Base-by-base conservation (phyloP, 2,329 filamentous ascomycete genomes). In the Colletotrichum tropicicola region DNA sequence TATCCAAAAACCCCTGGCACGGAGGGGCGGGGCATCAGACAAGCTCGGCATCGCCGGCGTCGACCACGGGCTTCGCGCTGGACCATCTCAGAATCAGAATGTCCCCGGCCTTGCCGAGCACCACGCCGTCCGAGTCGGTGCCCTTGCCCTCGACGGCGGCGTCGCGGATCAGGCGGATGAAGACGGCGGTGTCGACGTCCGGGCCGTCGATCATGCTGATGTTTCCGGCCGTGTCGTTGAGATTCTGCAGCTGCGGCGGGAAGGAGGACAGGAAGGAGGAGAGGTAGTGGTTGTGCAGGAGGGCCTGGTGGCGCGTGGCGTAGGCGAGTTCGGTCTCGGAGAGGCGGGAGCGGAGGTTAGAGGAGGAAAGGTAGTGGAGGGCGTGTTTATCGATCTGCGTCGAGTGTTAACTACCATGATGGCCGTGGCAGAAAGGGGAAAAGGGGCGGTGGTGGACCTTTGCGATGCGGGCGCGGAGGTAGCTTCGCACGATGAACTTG, bases 121-220 rank as follows among this genome's bases (percentile, higher is more conserved):
- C 74, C 65, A 80, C 75, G 76, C 83, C 79, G 80, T 92, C 90
- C 68, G 77, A 82, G 68, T 92, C 89, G 8, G 89, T 89, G 12
- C 90, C 90, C 67, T 84, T 83, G 6, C 89, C 85, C 61, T 83
- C 80, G 12, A 89, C 85, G 5, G 86, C 80, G 3, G 83, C 80
- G 72, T 91, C 88, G 57, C 82, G 84, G 56, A 94, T 78, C 51
- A 92, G 84, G 66, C 95, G 84, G 41, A 94, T 89, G 77, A 99
- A 98, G 2, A 98, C 94, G 7, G 93, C 93, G 2, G 87, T 85
- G 66, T 96, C 92, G 49, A 89, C 80, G 75, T 98, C 96, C 0
- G 96, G 96, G 2, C 87, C 84, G 73, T 97, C 94, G 28, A 98
- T 88, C 96, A 99, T 99, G 79, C 88, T 94, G 60, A 95, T 90